phyloP scores from a whole-genome alignment of 139 green algal species.

The Coelastrella sp. region DNA sequence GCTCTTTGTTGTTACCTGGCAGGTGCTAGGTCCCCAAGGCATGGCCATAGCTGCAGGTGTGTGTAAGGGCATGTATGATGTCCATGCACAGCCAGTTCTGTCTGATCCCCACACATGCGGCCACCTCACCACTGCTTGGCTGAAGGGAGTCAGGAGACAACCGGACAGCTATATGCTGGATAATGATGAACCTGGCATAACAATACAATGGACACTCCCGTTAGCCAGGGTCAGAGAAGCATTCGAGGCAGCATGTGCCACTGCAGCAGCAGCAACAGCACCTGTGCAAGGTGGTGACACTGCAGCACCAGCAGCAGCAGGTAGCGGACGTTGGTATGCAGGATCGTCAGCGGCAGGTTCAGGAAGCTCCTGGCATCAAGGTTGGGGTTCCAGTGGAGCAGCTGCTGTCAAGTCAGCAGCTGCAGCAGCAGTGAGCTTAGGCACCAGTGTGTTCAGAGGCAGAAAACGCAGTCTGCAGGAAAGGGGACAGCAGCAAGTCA shows the following conservation, averaged over 20 bases:
- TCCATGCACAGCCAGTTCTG: background rate
- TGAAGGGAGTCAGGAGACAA: background rate
- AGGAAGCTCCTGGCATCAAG: background rate
- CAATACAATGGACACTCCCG: conserved; percentile 13
- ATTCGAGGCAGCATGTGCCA: conserved; percentile 34
- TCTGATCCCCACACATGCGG: conserved; percentile 2
- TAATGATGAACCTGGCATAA: background rate
- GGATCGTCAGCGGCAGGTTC: background rate
- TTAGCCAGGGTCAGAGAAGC: background rate
- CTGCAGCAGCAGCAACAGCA: background rate
- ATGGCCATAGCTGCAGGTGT: conserved; percentile 26
- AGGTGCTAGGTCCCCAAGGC: conserved; percentile 12
- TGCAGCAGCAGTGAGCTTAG: conserved; percentile 35
- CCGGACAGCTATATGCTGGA: background rate
- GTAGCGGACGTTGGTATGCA: background rate
- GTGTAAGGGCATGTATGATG: conserved; percentile 26
- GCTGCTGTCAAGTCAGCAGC: conserved; percentile 24
- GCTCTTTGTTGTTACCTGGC: background rate
- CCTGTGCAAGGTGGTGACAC: background rate
- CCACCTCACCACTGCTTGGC: background rate
- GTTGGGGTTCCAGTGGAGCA: background rate
- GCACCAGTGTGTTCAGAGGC: conserved; percentile 17
- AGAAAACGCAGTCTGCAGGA: conserved; percentile 14
- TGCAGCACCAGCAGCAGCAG: conserved; percentile 18
- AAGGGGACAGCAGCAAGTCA: background rate